These are phyloP conservation scores for Vaccinium myrtillus DNA, from an alignment of 148 eudicot species.

Conservation along the genomic window DNA sequence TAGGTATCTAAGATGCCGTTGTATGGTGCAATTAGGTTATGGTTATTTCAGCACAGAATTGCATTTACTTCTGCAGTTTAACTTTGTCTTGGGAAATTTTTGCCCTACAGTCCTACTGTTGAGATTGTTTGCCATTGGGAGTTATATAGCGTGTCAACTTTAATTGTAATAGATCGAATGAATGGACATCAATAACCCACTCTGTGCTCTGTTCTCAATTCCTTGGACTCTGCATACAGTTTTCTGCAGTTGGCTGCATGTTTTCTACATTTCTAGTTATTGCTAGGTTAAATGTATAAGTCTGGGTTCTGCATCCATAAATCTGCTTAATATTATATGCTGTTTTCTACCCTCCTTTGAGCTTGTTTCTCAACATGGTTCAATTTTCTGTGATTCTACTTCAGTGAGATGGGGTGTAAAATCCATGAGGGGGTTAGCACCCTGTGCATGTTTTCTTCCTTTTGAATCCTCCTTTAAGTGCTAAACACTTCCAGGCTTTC, in stretches of 20 bases:
- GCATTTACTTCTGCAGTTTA: conserved; percentile 6
- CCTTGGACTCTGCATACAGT: background rate
- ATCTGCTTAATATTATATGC: background rate
- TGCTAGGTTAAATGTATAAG: background rate
- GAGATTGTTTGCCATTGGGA: background rate
- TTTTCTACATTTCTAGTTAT: background rate
- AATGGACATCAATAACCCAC: background rate
- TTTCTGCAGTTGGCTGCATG: conserved; percentile 9
- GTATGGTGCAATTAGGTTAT: conserved; percentile 2
- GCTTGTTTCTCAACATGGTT: background rate
- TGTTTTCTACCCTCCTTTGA: background rate
- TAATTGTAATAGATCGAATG: background rate
- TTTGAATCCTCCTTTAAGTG: background rate
- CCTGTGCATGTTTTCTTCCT: background rate
- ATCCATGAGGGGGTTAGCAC: background rate
- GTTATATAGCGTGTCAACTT: conserved; percentile 2
- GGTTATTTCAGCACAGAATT: conserved; percentile 4
- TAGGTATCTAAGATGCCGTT: no score
- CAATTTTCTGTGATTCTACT: background rate
- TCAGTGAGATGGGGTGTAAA: conserved; percentile 3
- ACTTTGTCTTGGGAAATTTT: background rate
- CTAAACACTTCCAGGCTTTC: background rate
- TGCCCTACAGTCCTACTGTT: background rate
- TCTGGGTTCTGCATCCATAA: background rate
- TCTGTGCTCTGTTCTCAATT: background rate